Base-by-base conservation (phyloP, 441 rosid genomes). In the Monsonia emarginata region DNA sequence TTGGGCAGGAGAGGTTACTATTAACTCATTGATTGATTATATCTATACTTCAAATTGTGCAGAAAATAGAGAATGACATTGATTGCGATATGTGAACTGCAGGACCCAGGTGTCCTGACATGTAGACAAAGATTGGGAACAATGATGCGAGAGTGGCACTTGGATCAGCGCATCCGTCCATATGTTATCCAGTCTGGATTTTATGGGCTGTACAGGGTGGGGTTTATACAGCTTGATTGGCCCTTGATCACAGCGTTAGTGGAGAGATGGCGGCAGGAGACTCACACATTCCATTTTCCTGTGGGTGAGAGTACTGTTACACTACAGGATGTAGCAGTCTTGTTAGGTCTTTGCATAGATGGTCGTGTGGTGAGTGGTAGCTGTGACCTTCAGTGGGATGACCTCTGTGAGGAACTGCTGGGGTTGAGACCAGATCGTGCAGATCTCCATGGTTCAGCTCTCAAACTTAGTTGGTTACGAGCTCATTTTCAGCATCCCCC, bases 211-310 rank as follows among this genome's bases (percentile, higher is more conserved):
- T 42, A 36, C 13, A 36, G 18, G 34, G 8, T 64, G 14, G 26
- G 46, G 4, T 64, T 38, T 22, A 42, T 64, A 6, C 66, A 64
- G 19, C 56, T 64, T 13, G 40, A 65, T 50, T 65, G 68, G 60
- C 25, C 50, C 16, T 14, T 65, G 40, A 44, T 46, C 21, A 66
- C 63, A 1, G 28, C 63, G 14, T n/a, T 66, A 4, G 63, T 66
- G 0, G 63, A 66, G 50, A 56, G 50, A 22, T 66, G 69, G 69
- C 34, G 69, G 14, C 69, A 25, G 0, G 63, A 66, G 28, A 54
- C 69, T 0, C 62, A 66, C 22, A 66, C 63, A 5, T 66, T 66
- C 31, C 69, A 66, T 24, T 4, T 66, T 16, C 34, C 25, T 0
- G 9, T 16, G 10, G 63, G 69, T 32, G 69, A 66, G 31, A 22